A percentile compares a stretch with the other conserved stretches of the same genome.
Conservation (phyloP, 495 filamentous ascomycete genomes). For the Penicillium pancosmium region DNA sequence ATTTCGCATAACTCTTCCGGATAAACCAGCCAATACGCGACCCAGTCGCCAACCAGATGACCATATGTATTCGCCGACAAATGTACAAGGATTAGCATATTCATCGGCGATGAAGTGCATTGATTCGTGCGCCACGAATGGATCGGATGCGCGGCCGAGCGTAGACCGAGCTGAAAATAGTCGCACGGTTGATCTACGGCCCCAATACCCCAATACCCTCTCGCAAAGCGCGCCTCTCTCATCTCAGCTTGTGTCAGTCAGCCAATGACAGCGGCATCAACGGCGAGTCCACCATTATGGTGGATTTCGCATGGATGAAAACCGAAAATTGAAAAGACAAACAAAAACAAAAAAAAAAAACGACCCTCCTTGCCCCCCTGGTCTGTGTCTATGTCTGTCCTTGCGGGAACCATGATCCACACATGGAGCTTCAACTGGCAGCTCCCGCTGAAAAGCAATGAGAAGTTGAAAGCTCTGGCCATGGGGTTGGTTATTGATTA, state of each 20-base stretch:
- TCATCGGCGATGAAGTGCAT: slow-evolving; percentile 15
- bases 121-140: slow-evolving; percentile 16
- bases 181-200: slow-evolving; percentile 9
- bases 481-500: neutral
- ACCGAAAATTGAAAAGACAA: too few species aligned
- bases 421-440: neutral
- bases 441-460: neutral
- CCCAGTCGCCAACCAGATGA: neutral
- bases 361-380: neutral
- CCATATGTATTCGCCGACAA: neutral
- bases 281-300: neutral
- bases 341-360: too few species aligned
- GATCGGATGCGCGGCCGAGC: slow-evolving; percentile 10
- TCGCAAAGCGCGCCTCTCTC: slow-evolving; percentile 4
- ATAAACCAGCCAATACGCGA: neutral
- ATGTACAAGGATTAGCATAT: neutral
- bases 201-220: neutral
- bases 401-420: neutral
- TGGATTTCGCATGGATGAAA: neutral
- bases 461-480: neutral
- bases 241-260: neutral
- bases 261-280: neutral
- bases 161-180: slow-evolving; percentile 12
- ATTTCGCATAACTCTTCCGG: too few species aligned
- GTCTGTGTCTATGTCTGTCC: neutral